phyloP scores from a whole-genome alignment of 2,329 filamentous ascomycete species.

The Claviceps capensis region DNA sequence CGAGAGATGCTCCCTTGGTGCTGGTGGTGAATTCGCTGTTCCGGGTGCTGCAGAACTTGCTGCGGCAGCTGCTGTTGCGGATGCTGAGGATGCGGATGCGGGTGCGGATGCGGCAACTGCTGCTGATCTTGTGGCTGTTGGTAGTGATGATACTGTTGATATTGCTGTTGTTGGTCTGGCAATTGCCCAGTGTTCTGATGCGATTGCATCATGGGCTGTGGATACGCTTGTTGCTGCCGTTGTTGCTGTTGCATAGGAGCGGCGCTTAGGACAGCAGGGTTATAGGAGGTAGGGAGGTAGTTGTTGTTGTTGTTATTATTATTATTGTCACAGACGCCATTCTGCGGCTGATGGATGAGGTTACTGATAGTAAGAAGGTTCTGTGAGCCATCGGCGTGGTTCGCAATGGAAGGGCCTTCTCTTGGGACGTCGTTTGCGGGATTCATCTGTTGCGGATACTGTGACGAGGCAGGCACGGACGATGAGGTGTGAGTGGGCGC shows the following conservation, averaged over 20 bases:
- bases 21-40: conserved; percentile 18
- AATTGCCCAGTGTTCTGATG: conserved; percentile 6
- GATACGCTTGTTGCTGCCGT: conserved; percentile 19
- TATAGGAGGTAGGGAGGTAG: conserved; percentile 13
- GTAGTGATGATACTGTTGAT: conserved; percentile 11
- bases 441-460: conserved; percentile 10
- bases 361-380: conserved; percentile 73
- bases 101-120: conserved; percentile 10
- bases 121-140: conserved; percentile 13
- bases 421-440: conserved; percentile 13
- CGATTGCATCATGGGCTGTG: conserved; percentile 16
- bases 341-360: conserved; percentile 49
- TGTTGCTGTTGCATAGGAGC: conserved; percentile 25
- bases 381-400: conserved; percentile 32
- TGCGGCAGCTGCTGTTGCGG: conserved; percentile 13
- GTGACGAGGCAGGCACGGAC: conserved; percentile 8
- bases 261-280: conserved; percentile 14
- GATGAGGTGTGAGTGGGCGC: conserved; percentile 6
- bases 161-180: conserved; percentile 11
- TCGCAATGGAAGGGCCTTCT: conserved; percentile 12
- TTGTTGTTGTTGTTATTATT: conserved; percentile 2
- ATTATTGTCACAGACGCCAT: conserved; percentile 26
- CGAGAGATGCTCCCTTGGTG: conserved; percentile 29
- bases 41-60: conserved; percentile 10
- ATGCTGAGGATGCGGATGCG: conserved; percentile 9